phyloP scores from a whole-genome alignment of 139 green algal genomes.

The Diplosphaera chodatii region DNA sequence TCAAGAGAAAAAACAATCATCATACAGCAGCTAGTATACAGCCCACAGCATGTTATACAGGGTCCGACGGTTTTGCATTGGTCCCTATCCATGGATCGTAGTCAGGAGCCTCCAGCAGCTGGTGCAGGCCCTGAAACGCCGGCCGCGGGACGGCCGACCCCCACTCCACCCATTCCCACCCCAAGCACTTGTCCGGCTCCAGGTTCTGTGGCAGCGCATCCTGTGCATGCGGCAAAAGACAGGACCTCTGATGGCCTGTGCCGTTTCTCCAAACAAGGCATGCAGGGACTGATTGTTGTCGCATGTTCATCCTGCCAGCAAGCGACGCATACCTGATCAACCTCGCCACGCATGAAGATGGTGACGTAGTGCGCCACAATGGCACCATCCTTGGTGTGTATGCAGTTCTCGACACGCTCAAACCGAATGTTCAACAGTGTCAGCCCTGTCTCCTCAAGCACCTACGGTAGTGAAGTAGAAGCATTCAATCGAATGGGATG shows the following conservation, averaged over 20 bases:
- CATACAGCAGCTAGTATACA: too few species aligned
- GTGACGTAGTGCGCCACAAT: conserved; percentile 43
- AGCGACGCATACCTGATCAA: conserved; percentile 18
- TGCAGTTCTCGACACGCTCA: conserved; percentile 22
- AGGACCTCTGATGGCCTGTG: too few species aligned
- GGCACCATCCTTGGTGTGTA: conserved; percentile 15
- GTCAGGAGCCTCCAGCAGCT: not conserved
- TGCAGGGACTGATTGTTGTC: too few species aligned
- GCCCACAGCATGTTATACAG: too few species aligned
- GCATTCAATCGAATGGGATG: too few species aligned
- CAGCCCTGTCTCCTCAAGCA: conserved; percentile 40
- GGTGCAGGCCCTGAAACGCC: not conserved
- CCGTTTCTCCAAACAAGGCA: too few species aligned
- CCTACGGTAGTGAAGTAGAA: too few species aligned
- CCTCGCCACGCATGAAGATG: conserved; percentile 38
- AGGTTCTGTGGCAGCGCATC: not conserved
- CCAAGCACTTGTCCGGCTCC: conserved; percentile 33
- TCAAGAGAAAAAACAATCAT: too few species aligned
- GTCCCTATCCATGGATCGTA: not conserved
- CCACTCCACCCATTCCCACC: conserved; percentile 23
- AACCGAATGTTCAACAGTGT: conserved; percentile 7
- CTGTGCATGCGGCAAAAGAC: not conserved
- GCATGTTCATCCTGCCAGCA: too few species aligned
- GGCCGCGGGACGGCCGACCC: not conserved
- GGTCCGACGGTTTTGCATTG: too few species aligned